Evolutionary conservation across 768 basidiomycete genomes (phyloP).

Genomic region (Trichaptum fuscoviolaceum): DNA sequence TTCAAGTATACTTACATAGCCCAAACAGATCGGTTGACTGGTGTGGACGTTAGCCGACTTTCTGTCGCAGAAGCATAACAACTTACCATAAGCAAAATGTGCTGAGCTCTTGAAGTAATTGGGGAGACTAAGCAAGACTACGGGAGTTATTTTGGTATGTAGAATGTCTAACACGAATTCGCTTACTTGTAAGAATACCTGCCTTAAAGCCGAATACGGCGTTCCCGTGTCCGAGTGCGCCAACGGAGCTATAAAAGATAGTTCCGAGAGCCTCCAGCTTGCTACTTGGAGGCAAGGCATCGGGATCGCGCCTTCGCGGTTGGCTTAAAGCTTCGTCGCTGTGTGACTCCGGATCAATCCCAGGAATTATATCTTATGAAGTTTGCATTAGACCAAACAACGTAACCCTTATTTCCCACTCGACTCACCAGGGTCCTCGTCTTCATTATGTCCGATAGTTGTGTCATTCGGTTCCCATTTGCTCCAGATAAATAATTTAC

Average conservation of each 20-base stretch:
- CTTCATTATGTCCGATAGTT: conserved; percentile 41
- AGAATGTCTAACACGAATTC: neutral
- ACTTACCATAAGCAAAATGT: conserved; percentile 51
- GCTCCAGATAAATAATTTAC: conserved; percentile 36
- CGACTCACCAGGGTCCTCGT: conserved; percentile 58
- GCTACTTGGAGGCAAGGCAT: conserved; percentile 67
- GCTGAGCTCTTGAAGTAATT: conserved; percentile 52
- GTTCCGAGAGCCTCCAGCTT: conserved; percentile 47
- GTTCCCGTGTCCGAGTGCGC: conserved; percentile 50
- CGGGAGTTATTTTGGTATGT: neutral
- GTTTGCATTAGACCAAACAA: neutral
- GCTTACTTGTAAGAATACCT: conserved; percentile 52
- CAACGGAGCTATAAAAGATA: conserved; percentile 34
- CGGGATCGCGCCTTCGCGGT: conserved; percentile 60
- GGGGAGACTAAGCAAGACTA: conserved; percentile 57
- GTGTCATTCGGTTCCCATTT: conserved; percentile 42
- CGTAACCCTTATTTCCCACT: neutral
- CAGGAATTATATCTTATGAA: conserved; percentile 48
- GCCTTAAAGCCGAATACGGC: conserved; percentile 68
- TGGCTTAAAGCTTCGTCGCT: conserved; percentile 46
- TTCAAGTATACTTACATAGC: conserved; percentile 42
- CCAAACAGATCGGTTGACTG: conserved; percentile 67
- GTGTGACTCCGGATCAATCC: conserved; percentile 34
- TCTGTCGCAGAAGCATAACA: neutral
- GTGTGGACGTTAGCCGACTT: conserved; percentile 8